Evolutionary conservation across 257 asterid species (phyloP), one percentile per base, ranked within the genome.

Genomic region (Solanum pinnatisectum): DNA sequence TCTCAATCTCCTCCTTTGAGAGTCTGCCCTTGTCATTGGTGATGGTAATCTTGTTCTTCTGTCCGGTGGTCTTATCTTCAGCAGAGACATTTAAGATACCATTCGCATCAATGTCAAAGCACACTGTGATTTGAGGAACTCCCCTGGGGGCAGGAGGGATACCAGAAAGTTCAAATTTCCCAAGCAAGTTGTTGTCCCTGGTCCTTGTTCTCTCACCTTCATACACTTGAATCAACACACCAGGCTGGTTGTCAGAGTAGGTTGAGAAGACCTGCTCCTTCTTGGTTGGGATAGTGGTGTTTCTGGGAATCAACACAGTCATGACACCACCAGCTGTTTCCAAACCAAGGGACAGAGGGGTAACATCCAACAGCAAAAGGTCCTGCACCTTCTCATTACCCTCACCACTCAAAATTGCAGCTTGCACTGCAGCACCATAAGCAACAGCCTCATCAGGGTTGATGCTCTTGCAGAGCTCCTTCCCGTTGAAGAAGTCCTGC

Each of bases 251-350:
- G 88, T 95, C 98, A 0, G 98, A 94, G 87, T 94, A 95, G 15
- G 98, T 95, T 2, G 98, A 95, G 92, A 95, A 95, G 14, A 94
- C 97, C 89, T 95, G 98, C 84, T 94, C 98, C 87, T 95, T 95
- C 91, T 95, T 95, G 63, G 98, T 94, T 15, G 98, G 98, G 42
- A 95, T 95, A 81, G 98, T 95, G 2, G 98, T 95, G 93, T 94
- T 95, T 81, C 98, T 91, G 1, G 97, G 95, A 39, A 95, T 94
- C 94, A 95, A 84, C n/a, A 94, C 96, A 8, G 98, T 94, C 97
- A 95, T 95, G n/a, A 95, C 98, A 33, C 98, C 97, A 3, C 98
- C 98, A 15, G 98, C 97, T 16, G 98, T 95, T 84, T 94, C 97
- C 88, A 94, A 84, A 79, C 97, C 98, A 1, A 88, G 97, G 37